Evolutionary conservation across 495 filamentous ascomycete species (phyloP), one percentile per base, ranked within the genome.

Genomic region (Aspergillus homomorphus): DNA sequence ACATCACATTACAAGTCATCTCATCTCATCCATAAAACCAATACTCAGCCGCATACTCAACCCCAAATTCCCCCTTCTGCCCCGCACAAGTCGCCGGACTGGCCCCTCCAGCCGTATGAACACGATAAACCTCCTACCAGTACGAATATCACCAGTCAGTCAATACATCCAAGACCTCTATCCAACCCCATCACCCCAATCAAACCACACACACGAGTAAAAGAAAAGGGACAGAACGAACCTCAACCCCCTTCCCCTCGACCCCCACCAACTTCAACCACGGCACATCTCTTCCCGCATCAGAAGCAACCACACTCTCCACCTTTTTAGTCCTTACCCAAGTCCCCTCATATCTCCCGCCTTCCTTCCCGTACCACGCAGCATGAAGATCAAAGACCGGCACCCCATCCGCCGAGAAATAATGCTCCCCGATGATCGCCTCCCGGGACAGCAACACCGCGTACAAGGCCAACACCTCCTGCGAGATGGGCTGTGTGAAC

Each of bases 11-110:
- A n/a, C n/a, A n/a, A n/a, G n/a, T n/a, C n/a, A n/a, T n/a, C 41
- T n/a, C 9, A 14, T 19, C 19, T 58, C 33, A 62, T n/a, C 30
- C 72, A 64, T 84, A 90, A 56, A 90, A 84, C 85, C 84, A 90
- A 69, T 92, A 92, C 67, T 83, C 81, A 0, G 88, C 82, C 0
- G 86, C 73, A 69, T 91, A 92, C 12, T 82, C 77, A 4, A 89
- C 78, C 63, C 77, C 66, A 26, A 79, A 66, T 0, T 73, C 74
- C 0, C 61, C 66, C 1, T 69, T 44, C 42, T 73, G 67, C 4
- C 71, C 70, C 26, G 66, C 60, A 56, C 77, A 80, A 14, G 78
- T 85, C n/a, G 72, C 52, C 45, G 79, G 77, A 8, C 82, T 52
- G 26, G 62, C 65, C 19, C 88, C 89, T n/a, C 84, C 84, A 14